Conservation (phyloP, 768 basidiomycete species). For the Psilocybe subaeruginosa region DNA sequence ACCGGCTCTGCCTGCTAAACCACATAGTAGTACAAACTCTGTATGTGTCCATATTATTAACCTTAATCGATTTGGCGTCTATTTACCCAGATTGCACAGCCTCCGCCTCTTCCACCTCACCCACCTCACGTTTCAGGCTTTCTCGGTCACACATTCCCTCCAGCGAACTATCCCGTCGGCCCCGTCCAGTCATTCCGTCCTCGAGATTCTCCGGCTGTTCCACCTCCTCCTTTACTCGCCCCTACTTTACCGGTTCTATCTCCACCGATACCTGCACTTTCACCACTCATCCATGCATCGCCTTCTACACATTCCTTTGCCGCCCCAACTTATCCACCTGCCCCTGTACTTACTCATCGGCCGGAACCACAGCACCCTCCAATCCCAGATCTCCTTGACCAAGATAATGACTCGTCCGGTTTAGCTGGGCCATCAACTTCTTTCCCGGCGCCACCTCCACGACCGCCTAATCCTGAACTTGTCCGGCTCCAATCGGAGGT, state of each 20-base stretch:
- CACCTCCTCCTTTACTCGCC: slow-evolving; percentile 8
- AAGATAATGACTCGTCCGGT: slow-evolving; percentile 42
- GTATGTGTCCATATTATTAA: neutral
- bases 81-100: slow-evolving; percentile 15
- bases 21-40: neutral
- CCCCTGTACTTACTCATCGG: slow-evolving; percentile 6
- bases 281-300: slow-evolving; percentile 16
- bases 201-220: slow-evolving; percentile 7
- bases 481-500: slow-evolving; percentile 78
- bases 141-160: slow-evolving; percentile 14
- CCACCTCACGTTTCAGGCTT: slow-evolving; percentile 12
- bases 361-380: slow-evolving; percentile 26
- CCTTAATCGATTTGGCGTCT: slow-evolving; percentile 14
- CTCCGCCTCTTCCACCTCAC: slow-evolving; percentile 16
- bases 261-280: slow-evolving; percentile 19
- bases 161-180: slow-evolving; percentile 14
- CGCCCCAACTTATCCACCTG: slow-evolving; percentile 5
- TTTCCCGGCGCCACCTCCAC: slow-evolving; percentile 50
- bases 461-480: slow-evolving; percentile 90
- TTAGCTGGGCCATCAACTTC: slow-evolving; percentile 13
- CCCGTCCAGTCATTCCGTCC: slow-evolving; percentile 21
- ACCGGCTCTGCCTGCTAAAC: slow-evolving; percentile 14
- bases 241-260: slow-evolving; percentile 4
- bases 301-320: slow-evolving; percentile 16
- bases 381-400: slow-evolving; percentile 66